A percentile compares a stretch with the other conserved stretches of the same genome.
Evolutionary conservation across 352 stramenopile species (phyloP).

Genomic region (Globisporangium paroecandrum): DNA sequence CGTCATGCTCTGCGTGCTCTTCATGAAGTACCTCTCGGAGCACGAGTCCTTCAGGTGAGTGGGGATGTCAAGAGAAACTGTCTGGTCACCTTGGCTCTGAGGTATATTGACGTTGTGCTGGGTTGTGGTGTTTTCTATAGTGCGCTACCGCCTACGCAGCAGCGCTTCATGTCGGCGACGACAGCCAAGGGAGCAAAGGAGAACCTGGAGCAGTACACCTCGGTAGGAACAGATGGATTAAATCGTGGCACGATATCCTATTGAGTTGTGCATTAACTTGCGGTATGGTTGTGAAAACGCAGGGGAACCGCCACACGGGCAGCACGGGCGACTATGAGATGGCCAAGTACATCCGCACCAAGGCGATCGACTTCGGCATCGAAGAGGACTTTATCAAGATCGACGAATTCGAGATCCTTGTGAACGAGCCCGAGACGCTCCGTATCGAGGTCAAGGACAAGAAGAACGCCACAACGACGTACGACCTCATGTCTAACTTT

Average conservation of each 20-base stretch:
- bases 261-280: background rate
- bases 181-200: constrained; percentile 59
- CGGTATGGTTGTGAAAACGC: background rate
- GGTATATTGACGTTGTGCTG: constrained; percentile 1
- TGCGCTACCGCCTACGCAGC: constrained; percentile 65
- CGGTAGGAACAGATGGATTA: constrained; percentile 21
- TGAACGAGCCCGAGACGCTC: constrained; percentile 67
- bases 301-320: constrained; percentile 59
- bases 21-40: constrained; percentile 57
- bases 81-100: background rate
- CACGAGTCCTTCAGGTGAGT: constrained; percentile 70
- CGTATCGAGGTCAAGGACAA: constrained; percentile 35
- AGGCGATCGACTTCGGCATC: constrained; percentile 73
- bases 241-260: background rate
- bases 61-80: background rate
- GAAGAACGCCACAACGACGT: constrained; percentile 5
- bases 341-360: constrained; percentile 71
- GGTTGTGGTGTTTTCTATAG: constrained; percentile 20
- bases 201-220: constrained; percentile 72
- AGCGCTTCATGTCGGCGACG: constrained; percentile 75
- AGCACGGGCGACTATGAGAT: constrained; percentile 65
- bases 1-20: constrained; percentile 59
- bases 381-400: constrained; percentile 71
- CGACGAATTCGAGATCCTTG: constrained; percentile 81
- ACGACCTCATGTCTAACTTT: constrained; percentile 32